phyloP scores from a whole-genome alignment of 805 yeast species.

The Schwanniomyces polymorphus region DNA sequence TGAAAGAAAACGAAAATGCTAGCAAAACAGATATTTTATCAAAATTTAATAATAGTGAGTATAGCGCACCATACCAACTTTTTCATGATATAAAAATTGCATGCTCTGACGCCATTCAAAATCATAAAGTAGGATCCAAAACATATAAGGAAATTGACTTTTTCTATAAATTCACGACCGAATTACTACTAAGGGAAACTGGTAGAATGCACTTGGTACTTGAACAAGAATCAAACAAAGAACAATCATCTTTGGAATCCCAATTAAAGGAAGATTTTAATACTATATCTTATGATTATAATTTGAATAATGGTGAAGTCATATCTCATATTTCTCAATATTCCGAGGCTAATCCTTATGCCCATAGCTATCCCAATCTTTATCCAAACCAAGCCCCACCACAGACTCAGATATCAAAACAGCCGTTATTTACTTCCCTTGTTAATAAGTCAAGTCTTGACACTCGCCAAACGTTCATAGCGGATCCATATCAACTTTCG shows the following conservation, averaged over 20 bases:
- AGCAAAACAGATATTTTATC: slow-evolving; percentile 41
- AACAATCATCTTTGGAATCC: slow-evolving; percentile 37
- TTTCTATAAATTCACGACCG: slow-evolving; percentile 62
- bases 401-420: slow-evolving; percentile 51
- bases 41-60: slow-evolving; percentile 39
- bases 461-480: slow-evolving; percentile 65
- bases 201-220: slow-evolving; percentile 39
- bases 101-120: slow-evolving; percentile 46
- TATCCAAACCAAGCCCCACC: slow-evolving; percentile 24
- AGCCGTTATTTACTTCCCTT: slow-evolving; percentile 79
- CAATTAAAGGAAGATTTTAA: slow-evolving; percentile 58
- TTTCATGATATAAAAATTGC: slow-evolving; percentile 69
- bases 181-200: slow-evolving; percentile 63
- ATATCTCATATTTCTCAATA: slow-evolving; percentile 31
- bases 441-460: slow-evolving; percentile 72
- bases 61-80: slow-evolving; percentile 52
- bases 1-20: slow-evolving; percentile 26
- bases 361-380: slow-evolving; percentile 29
- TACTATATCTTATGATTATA: slow-evolving; percentile 54
- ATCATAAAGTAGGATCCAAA: slow-evolving; percentile 48
- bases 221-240: slow-evolving; percentile 11
- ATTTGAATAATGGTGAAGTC: slow-evolving; percentile 62
- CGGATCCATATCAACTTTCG: slow-evolving; percentile 65
- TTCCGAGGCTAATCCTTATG: slow-evolving; percentile 23
- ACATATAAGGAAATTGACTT: slow-evolving; percentile 56